A percentile compares a stretch with the other conserved stretches of the same genome.
phyloP scores from a whole-genome alignment of 345 rosid genomes.

The Diplotaxis tenuifolia region DNA sequence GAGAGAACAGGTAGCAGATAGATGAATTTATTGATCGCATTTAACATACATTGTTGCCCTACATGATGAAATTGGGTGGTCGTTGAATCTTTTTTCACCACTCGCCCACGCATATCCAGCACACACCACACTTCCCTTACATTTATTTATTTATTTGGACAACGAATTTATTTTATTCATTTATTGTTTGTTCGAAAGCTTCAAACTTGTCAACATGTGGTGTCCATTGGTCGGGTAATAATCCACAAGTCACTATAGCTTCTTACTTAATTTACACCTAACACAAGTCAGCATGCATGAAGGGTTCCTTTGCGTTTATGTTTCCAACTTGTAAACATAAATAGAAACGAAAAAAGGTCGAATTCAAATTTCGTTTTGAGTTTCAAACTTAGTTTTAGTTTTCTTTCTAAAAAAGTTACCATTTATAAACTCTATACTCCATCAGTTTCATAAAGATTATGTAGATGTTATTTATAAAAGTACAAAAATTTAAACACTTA shows the following conservation, averaged over 20 bases:
- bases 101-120: conserved; percentile 19
- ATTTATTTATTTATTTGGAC: background rate
- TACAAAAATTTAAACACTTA: background rate
- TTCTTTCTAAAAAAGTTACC: background rate
- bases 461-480: background rate
- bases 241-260: background rate
- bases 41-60: conserved; percentile 34
- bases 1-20: conserved; percentile 33
- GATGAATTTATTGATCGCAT: conserved; percentile 42
- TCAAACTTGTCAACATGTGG: conserved; percentile 26
- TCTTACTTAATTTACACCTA: conserved; percentile 4
- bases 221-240: conserved; percentile 26
- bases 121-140: conserved; percentile 1
- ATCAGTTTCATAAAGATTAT: background rate
- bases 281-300: conserved; percentile 10
- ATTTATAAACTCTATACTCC: background rate
- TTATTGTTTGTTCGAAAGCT: background rate
- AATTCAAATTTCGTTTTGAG: background rate
- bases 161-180: background rate
- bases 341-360: background rate
- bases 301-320: background rate
- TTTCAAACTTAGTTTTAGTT: background rate
- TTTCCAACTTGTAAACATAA: background rate
- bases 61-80: conserved; percentile 38
- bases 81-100: conserved; percentile 25